Conservation (phyloP, 768 basidiomycete genomes). For the Hirschioporus abietinus region DNA sequence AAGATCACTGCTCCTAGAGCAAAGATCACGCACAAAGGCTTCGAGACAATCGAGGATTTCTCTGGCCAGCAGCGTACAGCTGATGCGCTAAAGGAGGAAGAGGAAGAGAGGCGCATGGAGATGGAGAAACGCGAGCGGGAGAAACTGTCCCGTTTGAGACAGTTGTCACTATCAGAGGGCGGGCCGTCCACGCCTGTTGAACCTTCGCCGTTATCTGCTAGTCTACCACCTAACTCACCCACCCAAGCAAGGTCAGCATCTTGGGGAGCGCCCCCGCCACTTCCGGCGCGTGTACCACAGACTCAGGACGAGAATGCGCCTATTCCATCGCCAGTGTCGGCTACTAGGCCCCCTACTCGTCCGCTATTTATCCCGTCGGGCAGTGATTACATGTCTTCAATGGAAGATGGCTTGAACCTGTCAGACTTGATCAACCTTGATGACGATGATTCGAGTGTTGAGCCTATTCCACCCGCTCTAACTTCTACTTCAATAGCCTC, state of each 20-base stretch:
- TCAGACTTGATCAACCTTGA: conserved; percentile 76
- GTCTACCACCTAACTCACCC: conserved; percentile 69
- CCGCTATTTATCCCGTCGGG: conserved; percentile 32
- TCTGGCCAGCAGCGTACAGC: conserved; percentile 56
- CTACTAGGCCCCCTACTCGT: conserved; percentile 25
- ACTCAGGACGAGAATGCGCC: conserved; percentile 18
- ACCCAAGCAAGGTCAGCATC: conserved; percentile 33
- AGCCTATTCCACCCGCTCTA: conserved; percentile 18
- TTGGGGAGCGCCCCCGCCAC: conserved; percentile 63
- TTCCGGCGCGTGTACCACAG: conserved; percentile 42
- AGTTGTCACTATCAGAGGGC: conserved; percentile 32
- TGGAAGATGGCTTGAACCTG: conserved; percentile 65
- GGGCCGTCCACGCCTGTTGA: conserved; percentile 42
- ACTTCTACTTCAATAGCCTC: conserved; percentile 18
- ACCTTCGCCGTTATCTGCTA: conserved; percentile 26
- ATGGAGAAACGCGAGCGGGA: conserved; percentile 34
- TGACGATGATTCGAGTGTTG: conserved; percentile 35
- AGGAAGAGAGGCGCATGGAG: conserved; percentile 56
- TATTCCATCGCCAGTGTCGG: conserved; percentile 20
- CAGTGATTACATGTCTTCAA: conserved; percentile 32
- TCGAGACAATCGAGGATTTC: conserved; percentile 84
- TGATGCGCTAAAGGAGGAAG: conserved; percentile 43
- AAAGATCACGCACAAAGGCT: conserved; percentile 90
- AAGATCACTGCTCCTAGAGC: conserved; percentile 60
- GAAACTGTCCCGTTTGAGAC: conserved; percentile 51